phyloP scores from a whole-genome alignment of 1,139 yeast genomes.

The Nakaseomyces bracarensis region DNA sequence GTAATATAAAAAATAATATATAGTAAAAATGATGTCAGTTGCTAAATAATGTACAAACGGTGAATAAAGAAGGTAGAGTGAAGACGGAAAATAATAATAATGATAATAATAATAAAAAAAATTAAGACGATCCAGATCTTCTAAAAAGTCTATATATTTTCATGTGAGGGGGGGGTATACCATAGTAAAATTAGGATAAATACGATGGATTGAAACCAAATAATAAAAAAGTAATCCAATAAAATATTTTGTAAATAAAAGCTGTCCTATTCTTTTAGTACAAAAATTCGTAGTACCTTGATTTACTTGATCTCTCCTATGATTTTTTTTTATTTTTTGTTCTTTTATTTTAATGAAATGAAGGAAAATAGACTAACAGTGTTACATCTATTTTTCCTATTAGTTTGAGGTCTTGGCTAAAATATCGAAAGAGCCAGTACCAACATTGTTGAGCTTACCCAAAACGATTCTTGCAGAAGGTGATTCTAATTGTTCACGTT shows the following conservation, averaged over 20 bases:
- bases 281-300: no score
- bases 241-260: not conserved
- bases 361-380: no score
- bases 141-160: not conserved
- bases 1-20: no score
- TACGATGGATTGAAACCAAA: no score
- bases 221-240: no score
- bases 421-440: conserved; percentile 94
- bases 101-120: no score
- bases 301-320: not conserved
- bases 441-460: conserved; percentile 86
- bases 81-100: no score
- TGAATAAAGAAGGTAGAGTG: no score
- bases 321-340: not conserved
- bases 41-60: no score
- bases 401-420: conserved; percentile 52
- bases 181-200: not conserved
- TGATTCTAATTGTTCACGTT: conserved; percentile 75
- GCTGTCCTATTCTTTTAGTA: not conserved
- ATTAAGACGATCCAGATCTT: not conserved
- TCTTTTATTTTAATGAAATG: not conserved
- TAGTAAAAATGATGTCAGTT: no score
- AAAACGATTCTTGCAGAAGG: conserved; percentile 94
- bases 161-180: not conserved
- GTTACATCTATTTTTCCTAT: no score